phyloP scores from a whole-genome alignment of 495 filamentous ascomycete species.

The Hypoxylon perforatum region DNA sequence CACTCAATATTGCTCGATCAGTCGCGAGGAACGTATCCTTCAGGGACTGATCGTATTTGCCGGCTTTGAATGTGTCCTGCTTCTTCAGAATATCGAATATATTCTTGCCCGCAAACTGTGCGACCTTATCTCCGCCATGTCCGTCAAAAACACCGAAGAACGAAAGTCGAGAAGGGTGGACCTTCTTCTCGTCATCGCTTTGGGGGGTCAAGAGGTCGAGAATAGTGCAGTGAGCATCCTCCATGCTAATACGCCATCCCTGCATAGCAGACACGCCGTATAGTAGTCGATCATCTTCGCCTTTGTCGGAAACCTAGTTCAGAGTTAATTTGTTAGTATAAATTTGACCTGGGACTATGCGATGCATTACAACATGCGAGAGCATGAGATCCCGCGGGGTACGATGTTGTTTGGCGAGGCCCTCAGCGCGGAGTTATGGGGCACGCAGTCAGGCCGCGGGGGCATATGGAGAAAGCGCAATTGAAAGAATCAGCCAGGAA shows the following conservation, averaged over 20 bases:
- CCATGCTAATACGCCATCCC: constrained; percentile 99
- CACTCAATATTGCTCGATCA: constrained; percentile 93
- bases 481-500: constrained; percentile 22
- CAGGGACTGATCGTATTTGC: constrained; percentile 92
- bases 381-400: constrained; percentile 25
- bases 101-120: constrained; percentile 89
- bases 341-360: constrained; percentile 3
- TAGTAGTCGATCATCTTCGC: constrained; percentile 90
- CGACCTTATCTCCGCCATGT: constrained; percentile 96
- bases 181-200: constrained; percentile 66
- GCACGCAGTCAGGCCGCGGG: constrained; percentile 4
- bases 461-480: constrained; percentile 27
- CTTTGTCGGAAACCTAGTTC: constrained; percentile 81
- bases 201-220: constrained; percentile 82
- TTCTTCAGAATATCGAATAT: constrained; percentile 94
- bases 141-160: constrained; percentile 99
- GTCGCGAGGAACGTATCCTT: constrained; percentile 98
- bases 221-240: constrained; percentile 90
- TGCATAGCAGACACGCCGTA: constrained; percentile 99
- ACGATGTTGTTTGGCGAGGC: constrained; percentile 36
- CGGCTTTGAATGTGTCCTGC: constrained; percentile 90
- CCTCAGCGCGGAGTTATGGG: constrained; percentile 41
- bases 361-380: constrained; percentile 28
- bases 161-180: constrained; percentile 78
- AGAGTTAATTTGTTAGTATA: constrained; percentile 21